Base-by-base conservation (phyloP, 164 flowering plant genomes). In the Vitis vinifera region DNA sequence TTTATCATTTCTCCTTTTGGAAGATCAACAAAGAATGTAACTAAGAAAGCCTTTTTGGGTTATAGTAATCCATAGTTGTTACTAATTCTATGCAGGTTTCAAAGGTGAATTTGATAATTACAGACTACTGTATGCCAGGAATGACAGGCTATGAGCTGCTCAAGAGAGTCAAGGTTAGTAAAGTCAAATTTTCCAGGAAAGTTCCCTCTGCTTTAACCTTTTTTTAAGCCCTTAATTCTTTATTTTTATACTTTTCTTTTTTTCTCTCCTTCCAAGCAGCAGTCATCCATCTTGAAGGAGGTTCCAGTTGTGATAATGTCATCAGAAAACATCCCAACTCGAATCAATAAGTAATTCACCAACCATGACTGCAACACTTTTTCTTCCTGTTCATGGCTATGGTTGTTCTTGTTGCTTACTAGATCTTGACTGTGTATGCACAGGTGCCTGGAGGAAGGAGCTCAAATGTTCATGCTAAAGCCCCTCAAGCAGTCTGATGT, bases 91-190 rank as follows among this genome's bases (percentile, higher is more conserved):
- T 57, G 72, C 83, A 84, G 89, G 80, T 31, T 4, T 71, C 75
- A 11, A 87, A 86, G 74, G 89, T 92, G 30, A 85, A 87, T 57
- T 55, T 92, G 83, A 85, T 92, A 3, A 84, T 92, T 10, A 88
- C 97, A 8, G 97, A 91, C 73, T 91, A 91, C 64, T 87, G 91
- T 63, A 90, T 91, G 97, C 97, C 97, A 0, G 94, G 86, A 75
- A 92, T 92, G 95, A 87, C 91, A 14, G 97, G 93, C 13, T 92
- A 76, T 59, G 97, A 92, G 60, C 84, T 90, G 13, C 91, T 92
- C 9, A 92, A 87, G 76, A 90, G 74, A 67, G 77, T 92, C 11
- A 90, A 92, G 97, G 97, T 91, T 23, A 23, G 27, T 23, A 23
- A 23, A 23, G 2, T 23, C 27, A 23, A 23, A 23, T 23, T 23